Evolutionary conservation across 208 protist genomes (phyloP).

Genomic region (Leishmania tropica): DNA sequence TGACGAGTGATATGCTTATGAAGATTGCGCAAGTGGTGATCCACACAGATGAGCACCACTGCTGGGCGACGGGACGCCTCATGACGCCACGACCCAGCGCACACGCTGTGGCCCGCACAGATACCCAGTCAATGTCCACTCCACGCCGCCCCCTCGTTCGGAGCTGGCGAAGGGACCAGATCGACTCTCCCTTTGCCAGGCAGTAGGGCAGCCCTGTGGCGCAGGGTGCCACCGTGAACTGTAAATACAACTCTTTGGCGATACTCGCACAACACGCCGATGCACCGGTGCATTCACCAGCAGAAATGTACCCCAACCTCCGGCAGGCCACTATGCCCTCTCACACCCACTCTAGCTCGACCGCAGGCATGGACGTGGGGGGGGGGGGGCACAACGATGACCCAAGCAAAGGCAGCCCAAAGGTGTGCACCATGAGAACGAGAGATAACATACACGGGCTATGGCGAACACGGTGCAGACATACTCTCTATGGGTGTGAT

Average conservation of each 20-base stretch:
- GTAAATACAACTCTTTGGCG: not conserved
- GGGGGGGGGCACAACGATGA: not conserved
- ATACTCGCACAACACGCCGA: slow-evolving; percentile 1
- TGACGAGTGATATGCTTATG: not conserved
- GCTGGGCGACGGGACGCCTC: not conserved
- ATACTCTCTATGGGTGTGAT: not conserved
- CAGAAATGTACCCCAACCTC: not conserved
- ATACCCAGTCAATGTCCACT: not conserved
- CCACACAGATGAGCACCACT: not conserved
- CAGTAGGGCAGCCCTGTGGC: not conserved
- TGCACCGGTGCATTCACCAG: not conserved
- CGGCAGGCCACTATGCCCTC: not conserved
- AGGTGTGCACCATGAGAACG: not conserved
- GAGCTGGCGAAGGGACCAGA: not conserved
- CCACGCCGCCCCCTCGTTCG: not conserved
- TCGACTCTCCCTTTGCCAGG: not conserved
- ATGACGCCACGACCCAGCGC: not conserved
- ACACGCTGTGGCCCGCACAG: not conserved
- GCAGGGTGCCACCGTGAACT: not conserved
- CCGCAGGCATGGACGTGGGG: not conserved
- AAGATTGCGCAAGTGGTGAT: not conserved
- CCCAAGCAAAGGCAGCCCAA: slow-evolving; percentile 1
- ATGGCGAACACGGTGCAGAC: not conserved
- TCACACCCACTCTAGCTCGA: not conserved
- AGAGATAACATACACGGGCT: not conserved